Evolutionary conservation across 1,284 basidiomycete species (phyloP), one percentile per base, ranked within the genome.

Genomic region (Ganoderma multipileum): DNA sequence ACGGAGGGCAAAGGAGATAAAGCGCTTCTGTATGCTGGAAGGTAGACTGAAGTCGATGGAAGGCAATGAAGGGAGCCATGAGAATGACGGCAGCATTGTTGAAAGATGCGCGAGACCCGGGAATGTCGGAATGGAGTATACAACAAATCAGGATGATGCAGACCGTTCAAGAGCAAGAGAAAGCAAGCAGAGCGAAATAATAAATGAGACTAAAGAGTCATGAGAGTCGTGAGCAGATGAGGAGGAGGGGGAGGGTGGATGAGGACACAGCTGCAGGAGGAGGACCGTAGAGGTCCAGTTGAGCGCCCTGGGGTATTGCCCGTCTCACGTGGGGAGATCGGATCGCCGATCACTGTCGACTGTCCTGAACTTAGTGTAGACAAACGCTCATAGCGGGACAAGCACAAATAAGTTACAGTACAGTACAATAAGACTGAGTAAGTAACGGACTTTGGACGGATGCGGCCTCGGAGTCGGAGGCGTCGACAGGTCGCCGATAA

Each of bases 1-100:
- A 83, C 91, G 93, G 71, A 99, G 86, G 59, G 96, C 83, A 79
- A 96, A 98, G 2, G 95, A 95, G 38, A 98, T 86, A 81, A 99
- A 96, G 63, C 95, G 89, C 64, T 91, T 86, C 82, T 98, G 96
- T 57, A 99, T 91, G 72, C 89, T 87, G 6, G 93, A 88, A 8
- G 97, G 94, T 20, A 98, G 83, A 0, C 93, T 83, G 74, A 92
- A 85, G 75, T 90, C 89, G 76, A 92, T 82, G 61, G 84, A 85
- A 20, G 91, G 90, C 14, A 81, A 70, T n/a, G 78, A 69, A 62
- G 90, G 86, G 62, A 92, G 81, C 91, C 91, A 93, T 42, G 88
- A 86, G 38, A 79, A 73, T 12, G 73, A 71, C 70, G 77, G 81
- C 64, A 78, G 76, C 81, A 82, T 82, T 11, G 66, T 69, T 39